Conservation (phyloP, 345 rosid species). For the Cardiospermum halicacabum region DNA sequence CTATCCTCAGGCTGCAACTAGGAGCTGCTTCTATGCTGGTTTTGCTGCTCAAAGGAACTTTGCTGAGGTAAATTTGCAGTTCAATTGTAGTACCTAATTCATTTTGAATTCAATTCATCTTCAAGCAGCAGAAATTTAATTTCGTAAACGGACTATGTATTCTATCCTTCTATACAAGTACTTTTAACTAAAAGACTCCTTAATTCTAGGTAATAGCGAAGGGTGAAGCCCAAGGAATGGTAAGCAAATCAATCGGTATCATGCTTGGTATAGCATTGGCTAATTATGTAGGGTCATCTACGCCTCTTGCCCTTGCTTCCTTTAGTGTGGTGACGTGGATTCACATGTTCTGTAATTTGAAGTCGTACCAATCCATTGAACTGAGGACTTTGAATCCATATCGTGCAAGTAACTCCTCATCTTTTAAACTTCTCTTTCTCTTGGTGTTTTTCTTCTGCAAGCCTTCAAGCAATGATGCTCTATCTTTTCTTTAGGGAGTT, state of each 20-base stretch:
- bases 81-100: constrained; percentile 9
- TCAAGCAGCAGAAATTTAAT: no score
- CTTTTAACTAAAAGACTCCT: constrained; percentile 14
- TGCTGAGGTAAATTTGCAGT: constrained; percentile 69
- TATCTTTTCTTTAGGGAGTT: not conserved
- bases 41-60: constrained; percentile 99
- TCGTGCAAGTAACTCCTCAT: constrained; percentile 78
- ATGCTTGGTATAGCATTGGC: constrained; percentile 80
- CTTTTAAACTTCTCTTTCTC: not conserved
- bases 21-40: constrained; percentile 97
- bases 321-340: constrained; percentile 75
- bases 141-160: no score
- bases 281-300: constrained; percentile 68
- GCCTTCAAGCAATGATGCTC: not conserved
- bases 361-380: constrained; percentile 89
- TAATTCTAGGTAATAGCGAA: constrained; percentile 80
- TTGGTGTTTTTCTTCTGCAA: not conserved
- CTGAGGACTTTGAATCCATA: constrained; percentile 90
- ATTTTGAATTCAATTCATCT: not conserved
- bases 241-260: constrained; percentile 85
- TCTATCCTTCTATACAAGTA: not conserved
- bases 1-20: constrained; percentile 71
- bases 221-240: constrained; percentile 99
- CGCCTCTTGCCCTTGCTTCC: constrained; percentile 69
- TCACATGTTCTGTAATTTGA: constrained; percentile 95